Percentiles rank a stretch among this genome's conserved stretches.
phyloP scores from a whole-genome alignment of 2,329 filamentous ascomycete genomes.

The Grosmannia clavigera region DNA sequence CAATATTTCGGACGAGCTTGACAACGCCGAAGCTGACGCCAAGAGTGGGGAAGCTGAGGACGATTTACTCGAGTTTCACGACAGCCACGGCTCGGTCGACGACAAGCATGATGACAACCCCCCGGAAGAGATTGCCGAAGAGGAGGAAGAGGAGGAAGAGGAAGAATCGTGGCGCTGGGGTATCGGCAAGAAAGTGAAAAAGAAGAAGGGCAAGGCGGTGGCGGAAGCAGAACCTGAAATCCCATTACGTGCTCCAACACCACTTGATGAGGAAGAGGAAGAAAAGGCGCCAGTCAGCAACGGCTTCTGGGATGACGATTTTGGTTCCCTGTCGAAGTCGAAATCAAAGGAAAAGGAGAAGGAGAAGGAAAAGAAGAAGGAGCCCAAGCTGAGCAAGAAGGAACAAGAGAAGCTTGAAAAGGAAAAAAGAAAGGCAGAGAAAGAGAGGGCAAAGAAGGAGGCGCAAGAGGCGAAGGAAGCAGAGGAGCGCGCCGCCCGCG shows the following conservation, averaged over 20 bases:
- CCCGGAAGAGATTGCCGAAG: constrained; percentile 16
- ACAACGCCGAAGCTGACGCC: constrained; percentile 5
- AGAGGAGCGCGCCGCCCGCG: constrained; percentile 23
- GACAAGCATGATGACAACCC: constrained; percentile 29
- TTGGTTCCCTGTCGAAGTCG: constrained; percentile 17
- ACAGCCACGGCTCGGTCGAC: constrained; percentile 18
- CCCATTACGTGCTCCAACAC: constrained; percentile 35
- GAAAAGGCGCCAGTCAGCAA: constrained; percentile 25
- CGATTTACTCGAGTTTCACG: constrained; percentile 17
- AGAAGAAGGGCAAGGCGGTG: constrained; percentile 19
- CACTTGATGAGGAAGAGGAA: constrained; percentile 33
- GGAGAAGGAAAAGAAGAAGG: constrained; percentile 24
- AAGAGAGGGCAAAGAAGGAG: constrained; percentile 32
- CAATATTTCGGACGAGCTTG: constrained; percentile 6
- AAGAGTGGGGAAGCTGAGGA: constrained; percentile 10
- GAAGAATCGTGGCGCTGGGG: constrained; percentile 21
- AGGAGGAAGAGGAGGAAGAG: constrained; percentile 18
- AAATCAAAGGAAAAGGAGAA: constrained; percentile 29
- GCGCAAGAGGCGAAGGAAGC: constrained; percentile 20
- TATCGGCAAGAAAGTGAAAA: constrained; percentile 16
- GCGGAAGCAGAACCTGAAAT: constrained; percentile 27
- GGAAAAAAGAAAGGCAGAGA: constrained; percentile 22
- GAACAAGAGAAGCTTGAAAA: constrained; percentile 39
- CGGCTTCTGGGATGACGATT: constrained; percentile 22
- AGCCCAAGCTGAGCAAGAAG: constrained; percentile 34